phyloP scores from a whole-genome alignment of 83 land plant species.

The Picea abies region DNA sequence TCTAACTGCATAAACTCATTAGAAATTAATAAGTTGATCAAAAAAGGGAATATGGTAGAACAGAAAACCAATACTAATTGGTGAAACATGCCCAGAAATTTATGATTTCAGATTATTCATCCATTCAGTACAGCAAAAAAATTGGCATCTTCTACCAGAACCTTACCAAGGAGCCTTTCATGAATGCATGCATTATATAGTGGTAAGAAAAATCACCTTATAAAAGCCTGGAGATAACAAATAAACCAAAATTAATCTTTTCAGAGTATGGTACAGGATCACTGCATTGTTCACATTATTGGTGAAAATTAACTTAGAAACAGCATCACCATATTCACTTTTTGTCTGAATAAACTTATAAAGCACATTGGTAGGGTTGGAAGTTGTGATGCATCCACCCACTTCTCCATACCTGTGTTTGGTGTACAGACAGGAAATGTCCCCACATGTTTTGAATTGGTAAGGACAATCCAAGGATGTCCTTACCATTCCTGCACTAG shows the following conservation, averaged over 20 bases:
- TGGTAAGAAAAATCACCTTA: neutral
- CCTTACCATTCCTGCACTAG: no score
- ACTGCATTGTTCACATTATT: neutral
- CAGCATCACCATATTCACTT: no score
- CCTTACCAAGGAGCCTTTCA: neutral
- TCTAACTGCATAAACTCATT: neutral
- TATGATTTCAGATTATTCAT: neutral
- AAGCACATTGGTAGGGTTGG: no score
- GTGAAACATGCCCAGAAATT: neutral
- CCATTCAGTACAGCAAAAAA: neutral
- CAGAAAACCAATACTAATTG: neutral
- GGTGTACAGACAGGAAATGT: no score
- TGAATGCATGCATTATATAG: neutral
- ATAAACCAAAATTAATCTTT: neutral
- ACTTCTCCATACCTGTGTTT: no score
- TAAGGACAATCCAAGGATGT: no score
- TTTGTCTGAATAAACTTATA: no score
- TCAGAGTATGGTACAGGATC: neutral
- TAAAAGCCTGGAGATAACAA: neutral
- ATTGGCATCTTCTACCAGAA: constrained; percentile 4
- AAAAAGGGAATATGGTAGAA: neutral
- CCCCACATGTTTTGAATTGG: no score
- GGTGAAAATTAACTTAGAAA: no score
- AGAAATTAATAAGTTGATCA: neutral
- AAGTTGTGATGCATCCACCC: no score